Evolutionary conservation across 305 asterid genomes (phyloP).

Genomic region (Solanum hybrid): DNA sequence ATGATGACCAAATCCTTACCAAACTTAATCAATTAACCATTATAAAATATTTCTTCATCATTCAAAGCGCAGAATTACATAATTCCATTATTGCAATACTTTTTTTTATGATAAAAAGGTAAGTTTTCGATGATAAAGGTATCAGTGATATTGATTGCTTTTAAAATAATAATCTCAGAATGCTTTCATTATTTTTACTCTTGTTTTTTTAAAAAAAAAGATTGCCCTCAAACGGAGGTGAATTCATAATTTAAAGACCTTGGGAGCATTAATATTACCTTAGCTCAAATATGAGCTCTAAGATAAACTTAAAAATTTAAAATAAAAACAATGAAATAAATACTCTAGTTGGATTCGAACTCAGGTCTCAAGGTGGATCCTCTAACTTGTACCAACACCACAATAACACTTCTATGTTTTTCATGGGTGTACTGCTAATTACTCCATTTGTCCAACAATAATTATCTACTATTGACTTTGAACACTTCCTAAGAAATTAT

Average conservation of each 20-base stretch:
- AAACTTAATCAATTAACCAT: background rate
- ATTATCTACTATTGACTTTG: too few relatives aligned
- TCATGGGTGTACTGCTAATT: background rate
- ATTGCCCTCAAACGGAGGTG: background rate
- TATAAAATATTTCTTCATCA: background rate
- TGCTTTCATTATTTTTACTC: background rate
- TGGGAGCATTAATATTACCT: too few relatives aligned
- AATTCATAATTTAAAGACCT: too few relatives aligned
- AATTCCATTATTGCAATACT: background rate
- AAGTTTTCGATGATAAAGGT: background rate
- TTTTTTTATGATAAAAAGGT: background rate
- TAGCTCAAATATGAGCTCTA: too few relatives aligned
- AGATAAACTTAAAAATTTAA: too few relatives aligned
- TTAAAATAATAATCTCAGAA: background rate
- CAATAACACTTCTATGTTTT: too few relatives aligned
- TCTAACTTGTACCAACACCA: background rate
- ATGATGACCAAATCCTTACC: conserved; percentile 1
- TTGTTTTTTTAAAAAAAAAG: too few relatives aligned
- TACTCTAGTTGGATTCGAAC: background rate
- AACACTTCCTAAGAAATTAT: too few relatives aligned
- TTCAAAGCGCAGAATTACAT: background rate
- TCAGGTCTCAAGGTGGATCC: background rate
- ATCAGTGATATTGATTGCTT: background rate
- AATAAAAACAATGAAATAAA: too few relatives aligned
- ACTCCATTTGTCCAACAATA: too few relatives aligned